Evolutionary conservation across 2,329 filamentous ascomycete genomes (phyloP).

Genomic region (Aspergillus proliferans): DNA sequence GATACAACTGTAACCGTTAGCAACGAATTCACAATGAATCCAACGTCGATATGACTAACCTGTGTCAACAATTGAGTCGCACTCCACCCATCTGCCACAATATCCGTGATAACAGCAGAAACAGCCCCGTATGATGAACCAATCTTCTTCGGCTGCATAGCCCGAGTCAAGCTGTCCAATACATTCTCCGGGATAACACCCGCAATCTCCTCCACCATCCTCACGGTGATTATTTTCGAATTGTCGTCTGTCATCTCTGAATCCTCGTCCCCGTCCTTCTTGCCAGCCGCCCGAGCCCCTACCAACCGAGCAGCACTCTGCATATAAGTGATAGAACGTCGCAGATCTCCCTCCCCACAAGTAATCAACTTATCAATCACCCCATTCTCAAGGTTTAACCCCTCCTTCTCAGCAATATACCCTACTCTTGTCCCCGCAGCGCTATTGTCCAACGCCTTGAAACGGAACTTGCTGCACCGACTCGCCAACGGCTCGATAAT

Average conservation of each 20-base stretch:
- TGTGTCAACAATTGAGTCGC: conserved; percentile 80
- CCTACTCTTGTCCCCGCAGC: conserved; percentile 74
- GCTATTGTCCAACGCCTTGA: conserved; percentile 86
- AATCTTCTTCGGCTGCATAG: conserved; percentile 66
- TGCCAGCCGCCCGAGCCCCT: conserved; percentile 52
- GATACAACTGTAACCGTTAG: conserved; percentile 49
- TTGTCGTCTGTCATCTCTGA: conserved; percentile 56
- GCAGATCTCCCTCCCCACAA: conserved; percentile 86
- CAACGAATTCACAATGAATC: not conserved
- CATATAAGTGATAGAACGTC: conserved; percentile 92
- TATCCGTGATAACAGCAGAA: conserved; percentile 73
- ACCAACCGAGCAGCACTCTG: conserved; percentile 90
- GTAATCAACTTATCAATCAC: conserved; percentile 77
- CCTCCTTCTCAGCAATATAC: conserved; percentile 75
- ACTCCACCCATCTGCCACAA: conserved; percentile 96
- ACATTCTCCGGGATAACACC: conserved; percentile 79
- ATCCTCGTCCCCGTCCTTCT: conserved; percentile 46
- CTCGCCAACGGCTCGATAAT: conserved; percentile 95
- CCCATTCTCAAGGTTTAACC: conserved; percentile 67
- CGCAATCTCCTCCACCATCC: conserved; percentile 86
- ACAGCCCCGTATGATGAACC: conserved; percentile 66
- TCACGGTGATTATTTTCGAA: conserved; percentile 58
- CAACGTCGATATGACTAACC: conserved; percentile 40
- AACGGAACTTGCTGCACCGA: conserved; percentile 93
- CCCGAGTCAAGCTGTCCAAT: conserved; percentile 62